These are phyloP conservation scores for Crithidia expoeki DNA, from an alignment of 208 protist genomes.

Conservation along the genomic window DNA sequence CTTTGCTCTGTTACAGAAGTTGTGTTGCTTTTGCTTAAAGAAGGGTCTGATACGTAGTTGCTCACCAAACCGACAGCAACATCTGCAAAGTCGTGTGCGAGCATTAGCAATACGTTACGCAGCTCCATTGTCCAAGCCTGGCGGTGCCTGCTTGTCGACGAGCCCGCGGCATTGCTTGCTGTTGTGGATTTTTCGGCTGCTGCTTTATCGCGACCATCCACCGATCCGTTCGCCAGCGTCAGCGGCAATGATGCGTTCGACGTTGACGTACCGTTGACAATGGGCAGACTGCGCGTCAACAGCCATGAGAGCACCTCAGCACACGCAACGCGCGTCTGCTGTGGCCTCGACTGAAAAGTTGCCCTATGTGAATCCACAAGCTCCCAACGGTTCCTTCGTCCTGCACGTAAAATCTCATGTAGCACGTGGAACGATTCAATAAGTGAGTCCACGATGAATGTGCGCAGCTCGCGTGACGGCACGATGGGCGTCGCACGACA, in stretches of 20 bases:
- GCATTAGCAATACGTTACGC: not conserved
- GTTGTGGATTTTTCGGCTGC: too few species aligned
- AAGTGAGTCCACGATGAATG: conserved; percentile 5
- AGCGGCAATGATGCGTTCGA: not conserved
- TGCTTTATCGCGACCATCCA: too few species aligned
- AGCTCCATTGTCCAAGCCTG: not conserved
- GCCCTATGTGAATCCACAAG: not conserved
- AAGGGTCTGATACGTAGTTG: not conserved
- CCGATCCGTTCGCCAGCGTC: too few species aligned
- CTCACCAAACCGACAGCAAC: not conserved
- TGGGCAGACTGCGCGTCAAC: conserved; percentile 9
- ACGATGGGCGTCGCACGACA: conserved; percentile 19
- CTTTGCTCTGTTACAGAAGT: not conserved
- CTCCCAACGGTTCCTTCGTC: too few species aligned
- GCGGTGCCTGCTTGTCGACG: not conserved
- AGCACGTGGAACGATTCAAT: conserved; percentile 1
- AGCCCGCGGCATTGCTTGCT: not conserved
- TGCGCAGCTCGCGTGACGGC: not conserved
- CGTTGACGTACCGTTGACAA: not conserved
- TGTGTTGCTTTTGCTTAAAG: not conserved
- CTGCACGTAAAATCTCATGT: not conserved
- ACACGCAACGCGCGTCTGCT: not conserved
- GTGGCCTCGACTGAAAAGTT: not conserved
- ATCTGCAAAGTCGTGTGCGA: conserved; percentile 4
- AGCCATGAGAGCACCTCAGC: conserved; percentile 16